phyloP scores from a whole-genome alignment of 805 yeast genomes.

The Lipomyces chichibuensis region DNA sequence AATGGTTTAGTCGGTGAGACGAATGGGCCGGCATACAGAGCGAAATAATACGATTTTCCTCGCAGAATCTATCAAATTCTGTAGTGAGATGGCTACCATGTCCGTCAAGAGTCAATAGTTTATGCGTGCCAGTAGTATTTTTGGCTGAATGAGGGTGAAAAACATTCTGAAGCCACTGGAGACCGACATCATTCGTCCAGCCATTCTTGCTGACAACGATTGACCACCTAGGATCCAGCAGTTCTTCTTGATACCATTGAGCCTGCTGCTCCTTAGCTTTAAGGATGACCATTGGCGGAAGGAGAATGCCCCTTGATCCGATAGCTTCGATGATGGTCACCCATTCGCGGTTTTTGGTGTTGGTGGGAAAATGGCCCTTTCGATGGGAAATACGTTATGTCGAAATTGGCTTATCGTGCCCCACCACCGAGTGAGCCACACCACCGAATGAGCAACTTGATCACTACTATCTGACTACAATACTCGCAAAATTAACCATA shows the following conservation, averaged over 20 bases:
- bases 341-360: not conserved
- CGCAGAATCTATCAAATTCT: slow-evolving; percentile 4
- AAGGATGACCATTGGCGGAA: slow-evolving; percentile 4
- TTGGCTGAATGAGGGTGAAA: not conserved
- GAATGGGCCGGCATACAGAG: not conserved
- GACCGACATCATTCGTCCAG: slow-evolving; percentile 1
- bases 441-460: no score
- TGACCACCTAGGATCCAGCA: not conserved
- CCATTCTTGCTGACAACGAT: not conserved
- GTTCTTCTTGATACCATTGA: not conserved
- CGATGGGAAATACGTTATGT: no score
- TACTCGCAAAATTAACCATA: no score
- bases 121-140: not conserved
- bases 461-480: no score
- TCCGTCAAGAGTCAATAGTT: not conserved
- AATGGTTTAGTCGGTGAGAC: not conserved
- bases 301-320: not conserved
- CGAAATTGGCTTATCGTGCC: no score
- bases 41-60: not conserved
- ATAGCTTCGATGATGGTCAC: not conserved
- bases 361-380: no score
- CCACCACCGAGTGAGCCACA: no score
- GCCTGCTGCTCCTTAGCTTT: not conserved
- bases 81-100: not conserved
- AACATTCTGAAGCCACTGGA: slow-evolving; percentile 1